These are phyloP conservation scores for Fusarium phyllophilum DNA, from an alignment of 2,329 filamentous ascomycete species.

Conservation along the genomic window DNA sequence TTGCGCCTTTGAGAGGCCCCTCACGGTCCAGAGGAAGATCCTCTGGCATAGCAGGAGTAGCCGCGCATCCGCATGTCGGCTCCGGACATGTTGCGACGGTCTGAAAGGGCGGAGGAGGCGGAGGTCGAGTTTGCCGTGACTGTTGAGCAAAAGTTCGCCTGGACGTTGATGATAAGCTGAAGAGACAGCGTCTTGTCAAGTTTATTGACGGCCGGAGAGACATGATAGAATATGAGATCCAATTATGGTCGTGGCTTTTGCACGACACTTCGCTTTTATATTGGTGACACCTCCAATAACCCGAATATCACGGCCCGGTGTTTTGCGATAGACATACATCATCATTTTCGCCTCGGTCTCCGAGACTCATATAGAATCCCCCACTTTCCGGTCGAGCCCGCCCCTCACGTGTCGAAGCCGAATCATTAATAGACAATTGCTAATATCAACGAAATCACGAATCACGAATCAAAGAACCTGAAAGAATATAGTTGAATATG, in stretches of 20 bases:
- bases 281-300: neutral
- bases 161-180: constrained; percentile 6
- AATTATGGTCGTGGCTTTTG: neutral
- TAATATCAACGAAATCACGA: neutral
- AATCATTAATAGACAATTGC: constrained; percentile 24
- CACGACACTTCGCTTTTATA: neutral
- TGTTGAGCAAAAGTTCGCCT: constrained; percentile 29
- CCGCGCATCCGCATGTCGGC: constrained; percentile 80
- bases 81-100: constrained; percentile 72
- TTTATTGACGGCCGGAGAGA: constrained; percentile 24
- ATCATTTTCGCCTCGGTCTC: constrained; percentile 37
- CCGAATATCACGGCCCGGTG: constrained; percentile 25
- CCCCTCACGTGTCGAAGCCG: constrained; percentile 25
- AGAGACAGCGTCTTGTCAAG: constrained; percentile 22
- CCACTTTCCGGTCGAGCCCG: constrained; percentile 39
- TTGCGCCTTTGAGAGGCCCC: constrained; percentile 77
- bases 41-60: constrained; percentile 70
- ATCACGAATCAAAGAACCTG: neutral
- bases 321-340: constrained; percentile 27
- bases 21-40: constrained; percentile 80
- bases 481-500: neutral
- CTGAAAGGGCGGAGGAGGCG: constrained; percentile 50
- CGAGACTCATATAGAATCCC: constrained; percentile 22
- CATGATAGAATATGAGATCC: constrained; percentile 16
- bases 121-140: constrained; percentile 24